Evolutionary conservation across 257 asterid species (phyloP).

Genomic region (Cordia subcordata): DNA sequence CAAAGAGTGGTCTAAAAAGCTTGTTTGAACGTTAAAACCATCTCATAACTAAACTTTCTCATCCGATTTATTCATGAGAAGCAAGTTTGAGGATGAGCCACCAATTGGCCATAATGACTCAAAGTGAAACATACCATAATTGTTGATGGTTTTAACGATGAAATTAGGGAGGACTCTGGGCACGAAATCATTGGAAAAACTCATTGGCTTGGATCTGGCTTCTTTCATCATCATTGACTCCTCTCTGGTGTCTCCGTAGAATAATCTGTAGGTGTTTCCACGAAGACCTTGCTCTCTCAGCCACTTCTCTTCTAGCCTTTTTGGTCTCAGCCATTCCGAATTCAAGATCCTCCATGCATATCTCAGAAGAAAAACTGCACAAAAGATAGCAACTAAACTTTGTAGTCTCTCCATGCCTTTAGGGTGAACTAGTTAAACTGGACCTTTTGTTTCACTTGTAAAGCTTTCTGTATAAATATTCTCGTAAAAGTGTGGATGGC

Average conservation of each 20-base stretch:
- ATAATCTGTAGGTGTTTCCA: constrained; percentile 22
- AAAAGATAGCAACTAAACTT: not conserved
- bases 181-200: constrained; percentile 14
- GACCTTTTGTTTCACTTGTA: too few relatives aligned
- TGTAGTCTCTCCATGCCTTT: too few relatives aligned
- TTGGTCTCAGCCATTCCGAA: constrained; percentile 27
- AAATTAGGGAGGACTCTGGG: constrained; percentile 23
- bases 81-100: too few relatives aligned
- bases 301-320: constrained; percentile 23
- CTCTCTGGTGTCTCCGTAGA: constrained; percentile 27
- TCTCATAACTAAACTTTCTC: too few relatives aligned
- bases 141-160: constrained; percentile 14
- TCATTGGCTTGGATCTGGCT: constrained; percentile 21
- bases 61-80: too few relatives aligned
- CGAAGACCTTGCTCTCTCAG: constrained; percentile 23
- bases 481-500: too few relatives aligned
- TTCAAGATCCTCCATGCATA: constrained; percentile 23
- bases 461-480: too few relatives aligned
- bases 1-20: too few relatives aligned
- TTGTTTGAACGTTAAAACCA: too few relatives aligned
- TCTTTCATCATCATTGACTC: constrained; percentile 9
- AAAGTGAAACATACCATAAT: constrained; percentile 18
- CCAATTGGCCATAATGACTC: too few relatives aligned
- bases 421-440: too few relatives aligned
- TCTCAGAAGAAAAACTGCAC: not conserved